A percentile compares a stretch with the other conserved stretches of the same genome.
Conservation (phyloP, 495 filamentous ascomycete genomes). For the Aspergillus conjunctus region DNA sequence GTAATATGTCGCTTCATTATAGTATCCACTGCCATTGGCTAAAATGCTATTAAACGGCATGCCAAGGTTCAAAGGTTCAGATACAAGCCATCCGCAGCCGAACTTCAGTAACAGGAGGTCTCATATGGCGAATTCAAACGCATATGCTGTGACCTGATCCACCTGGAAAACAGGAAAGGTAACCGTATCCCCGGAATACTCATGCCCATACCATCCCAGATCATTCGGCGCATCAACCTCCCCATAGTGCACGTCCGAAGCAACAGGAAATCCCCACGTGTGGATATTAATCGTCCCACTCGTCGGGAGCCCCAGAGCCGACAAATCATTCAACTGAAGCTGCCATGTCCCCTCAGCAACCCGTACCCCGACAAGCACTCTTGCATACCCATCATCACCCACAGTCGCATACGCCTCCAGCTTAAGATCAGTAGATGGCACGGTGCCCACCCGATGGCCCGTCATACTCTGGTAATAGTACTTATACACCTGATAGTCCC, state of each 20-base stretch:
- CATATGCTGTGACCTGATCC: conserved; percentile 1
- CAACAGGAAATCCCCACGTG: not conserved
- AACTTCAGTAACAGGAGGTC: not conserved
- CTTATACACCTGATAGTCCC: conserved; percentile 46
- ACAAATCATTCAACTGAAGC: not conserved
- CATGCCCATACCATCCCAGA: not conserved
- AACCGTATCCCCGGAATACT: not conserved
- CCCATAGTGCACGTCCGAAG: not conserved
- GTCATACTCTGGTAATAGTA: conserved; percentile 46
- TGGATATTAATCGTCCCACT: conserved; percentile 1
- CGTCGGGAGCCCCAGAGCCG: not conserved
- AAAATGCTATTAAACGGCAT: not conserved
- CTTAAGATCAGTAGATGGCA: conserved; percentile 30
- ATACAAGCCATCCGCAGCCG: not conserved
- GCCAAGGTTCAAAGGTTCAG: not conserved
- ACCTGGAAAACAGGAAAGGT: not conserved
- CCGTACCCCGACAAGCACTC: not conserved
- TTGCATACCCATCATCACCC: not conserved
- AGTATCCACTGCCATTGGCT: not conserved
- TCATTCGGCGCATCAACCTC: not conserved
- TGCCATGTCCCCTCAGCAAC: conserved; percentile 1
- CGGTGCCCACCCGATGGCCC: conserved; percentile 35
- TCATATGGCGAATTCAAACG: not conserved
- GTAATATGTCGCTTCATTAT: not conserved
- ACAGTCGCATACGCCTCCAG: conserved; percentile 42